These are phyloP conservation scores for Exophiala bonariae DNA, from an alignment of 2,329 filamentous ascomycete genomes.

Conservation along the genomic window DNA sequence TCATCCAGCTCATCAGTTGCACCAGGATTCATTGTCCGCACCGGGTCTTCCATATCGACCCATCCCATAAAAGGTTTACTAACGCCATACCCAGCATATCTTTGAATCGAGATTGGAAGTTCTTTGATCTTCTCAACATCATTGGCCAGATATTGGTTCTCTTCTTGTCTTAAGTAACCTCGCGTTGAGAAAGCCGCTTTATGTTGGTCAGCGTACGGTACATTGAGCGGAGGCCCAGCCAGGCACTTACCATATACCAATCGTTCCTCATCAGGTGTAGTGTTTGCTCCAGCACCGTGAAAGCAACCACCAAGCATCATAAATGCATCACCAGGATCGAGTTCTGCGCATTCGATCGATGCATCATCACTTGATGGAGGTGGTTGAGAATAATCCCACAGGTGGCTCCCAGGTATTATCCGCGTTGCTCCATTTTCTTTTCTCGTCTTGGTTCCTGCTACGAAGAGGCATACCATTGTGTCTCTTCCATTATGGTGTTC, in stretches of 20 bases:
- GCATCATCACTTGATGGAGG: conserved; percentile 15
- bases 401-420: conserved; percentile 30
- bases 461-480: conserved; percentile 25
- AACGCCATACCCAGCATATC: conserved; percentile 20
- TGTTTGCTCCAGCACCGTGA: conserved; percentile 36
- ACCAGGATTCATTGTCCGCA: too few species aligned
- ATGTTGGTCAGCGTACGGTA: too few species aligned
- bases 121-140: conserved; percentile 2
- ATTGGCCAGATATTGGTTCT: conserved; percentile 38
- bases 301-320: conserved; percentile 35
- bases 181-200: conserved; percentile 18
- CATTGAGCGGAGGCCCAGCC: not conserved
- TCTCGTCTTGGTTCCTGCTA: conserved; percentile 22
- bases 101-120: conserved; percentile 16
- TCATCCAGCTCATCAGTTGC: too few species aligned
- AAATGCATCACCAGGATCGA: conserved; percentile 36
- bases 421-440: conserved; percentile 31
- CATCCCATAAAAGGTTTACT: conserved; percentile 17
- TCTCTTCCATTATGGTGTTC: conserved; percentile 23
- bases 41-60: not conserved
- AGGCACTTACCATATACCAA: conserved; percentile 34
- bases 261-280: conserved; percentile 33
- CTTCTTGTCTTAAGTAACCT: conserved; percentile 38
- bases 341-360: conserved; percentile 26
- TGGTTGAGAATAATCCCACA: conserved; percentile 13